These are phyloP conservation scores for Apiotrichum siamense DNA, from an alignment of 1,284 basidiomycete species.

Conservation along the genomic window DNA sequence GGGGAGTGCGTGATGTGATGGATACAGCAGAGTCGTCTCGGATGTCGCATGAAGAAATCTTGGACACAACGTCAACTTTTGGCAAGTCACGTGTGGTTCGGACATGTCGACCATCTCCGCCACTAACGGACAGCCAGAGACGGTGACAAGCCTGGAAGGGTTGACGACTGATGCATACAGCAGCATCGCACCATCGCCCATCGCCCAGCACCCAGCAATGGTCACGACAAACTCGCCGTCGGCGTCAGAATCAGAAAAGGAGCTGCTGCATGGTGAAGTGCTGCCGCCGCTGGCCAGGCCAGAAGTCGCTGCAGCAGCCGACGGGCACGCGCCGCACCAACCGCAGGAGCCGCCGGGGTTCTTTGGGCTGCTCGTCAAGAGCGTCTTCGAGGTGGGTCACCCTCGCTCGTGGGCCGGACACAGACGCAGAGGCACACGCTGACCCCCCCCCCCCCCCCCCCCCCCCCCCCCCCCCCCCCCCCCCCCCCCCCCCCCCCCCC, in stretches of 20 bases:
- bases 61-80: conserved; percentile 9
- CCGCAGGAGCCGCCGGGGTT: conserved; percentile 29
- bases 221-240: conserved; percentile 18
- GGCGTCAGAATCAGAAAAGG: conserved; percentile 5
- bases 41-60: background rate
- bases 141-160: background rate
- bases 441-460: too few species aligned
- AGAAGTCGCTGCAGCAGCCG: too few species aligned
- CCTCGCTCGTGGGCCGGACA: too few species aligned
- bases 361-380: conserved; percentile 32
- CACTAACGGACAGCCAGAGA: background rate
- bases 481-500: too few species aligned
- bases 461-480: too few species aligned
- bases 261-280: too few species aligned
- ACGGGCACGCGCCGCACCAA: background rate
- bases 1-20: background rate
- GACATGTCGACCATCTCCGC: conserved; percentile 8
- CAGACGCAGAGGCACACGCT: too few species aligned
- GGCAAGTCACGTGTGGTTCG: conserved; percentile 9
- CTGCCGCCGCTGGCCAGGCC: too few species aligned
- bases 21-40: background rate
- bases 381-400: conserved; percentile 42
- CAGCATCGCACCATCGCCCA: background rate
- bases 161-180: too few species aligned
- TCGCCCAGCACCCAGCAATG: conserved; percentile 5